Base-by-base conservation (phyloP, 768 basidiomycete genomes). In the Asterophora parasitica region DNA sequence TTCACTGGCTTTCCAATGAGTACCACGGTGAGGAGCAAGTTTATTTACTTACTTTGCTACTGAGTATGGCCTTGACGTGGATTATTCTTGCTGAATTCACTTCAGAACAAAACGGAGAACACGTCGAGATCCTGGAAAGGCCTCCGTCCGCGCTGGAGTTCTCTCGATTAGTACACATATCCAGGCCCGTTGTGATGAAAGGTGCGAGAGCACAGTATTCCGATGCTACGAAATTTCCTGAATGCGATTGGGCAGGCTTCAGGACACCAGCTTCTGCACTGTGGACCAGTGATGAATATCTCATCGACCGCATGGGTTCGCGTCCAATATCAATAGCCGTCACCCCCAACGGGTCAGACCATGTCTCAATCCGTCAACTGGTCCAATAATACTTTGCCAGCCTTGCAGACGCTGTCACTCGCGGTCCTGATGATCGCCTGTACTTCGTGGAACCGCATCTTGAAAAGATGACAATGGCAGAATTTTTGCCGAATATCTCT, bases 401-500 rank as follows among this genome's bases (percentile, higher is more conserved):
- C 16, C 78, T 78, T 48, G 91, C 90, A 50, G 91, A 94, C 64
- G 83, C 89, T 13, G 73, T 92, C 32, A 74, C 75, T 27, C 58
- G 57, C 27, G 77, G 71, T 7, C 65, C 73, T 4, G 79, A 83
- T 53, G 77, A 75, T 36, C 71, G 60, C 36, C 62, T 73, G 9
- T 91, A 85, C 60, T 94, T 95, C 59, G 76, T 75, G 3, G 92
- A 94, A 58, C 92, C 92, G 2, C 66, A 72, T 27, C 65, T 79
- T 2, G 77, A 88, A 48, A 69, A 74, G 53, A 85, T 92, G 85
- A 73, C 79, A 0, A 82, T 92, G 70, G 15, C 48, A 0, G 63
- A 71, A 2, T 71, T 92, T 43, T 58, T 92, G 9, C 47, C 61
- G 7, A 59, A 68, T 56, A 51, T 72, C 26, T 49, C 54, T 28